Evolutionary conservation across 2,329 filamentous ascomycete species (phyloP), one percentile per base, ranked within the genome.

Genomic region (Septoria petroselini): DNA sequence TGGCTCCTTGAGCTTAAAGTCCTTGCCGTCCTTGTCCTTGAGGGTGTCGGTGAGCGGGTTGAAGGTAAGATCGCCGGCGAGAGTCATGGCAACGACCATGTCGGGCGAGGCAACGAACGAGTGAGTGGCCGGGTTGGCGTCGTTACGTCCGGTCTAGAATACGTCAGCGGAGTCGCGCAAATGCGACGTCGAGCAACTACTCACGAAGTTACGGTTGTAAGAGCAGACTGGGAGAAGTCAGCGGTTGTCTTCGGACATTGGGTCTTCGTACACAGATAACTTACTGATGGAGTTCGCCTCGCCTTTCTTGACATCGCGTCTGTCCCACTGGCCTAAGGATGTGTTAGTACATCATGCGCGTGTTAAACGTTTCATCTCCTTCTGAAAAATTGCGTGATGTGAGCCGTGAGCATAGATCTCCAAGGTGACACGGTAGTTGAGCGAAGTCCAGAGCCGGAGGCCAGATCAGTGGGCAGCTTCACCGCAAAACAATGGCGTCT

Each of bases 171-270:
- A n/a, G n/a, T n/a, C n/a, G n/a, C n/a, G n/a, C n/a, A n/a, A n/a
- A n/a, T n/a, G n/a, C n/a, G n/a, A n/a, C n/a, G n/a, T n/a, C n/a
- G n/a, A n/a, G 17, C 5, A 17, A 38, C 15, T 33, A 33, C 5
- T 18, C 15, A 38, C 35, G 79, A 98, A 97, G 84, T 98, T 97
- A 75, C 93, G 90, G 86, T 98, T 98, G 85, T 96, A 98, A 21
- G 93, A 97, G 39, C 91, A 96, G 70, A 98, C 19, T 18, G n/a
- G 3, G 12, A 4, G 8, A 15, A 14, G 33, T 35, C 7, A 35
- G 33, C 33, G 7, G 9, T 27, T 5, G 23, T 33, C 4, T 14
- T 35, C 33, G 15, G n/a, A 35, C 4, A 8, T 1, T 35, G n/a
- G n/a, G 6, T 18, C 15, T 35, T 35, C 3, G 11, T 1, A 4